phyloP scores from a whole-genome alignment of 257 asterid species.

The Capsicum baccatum region DNA sequence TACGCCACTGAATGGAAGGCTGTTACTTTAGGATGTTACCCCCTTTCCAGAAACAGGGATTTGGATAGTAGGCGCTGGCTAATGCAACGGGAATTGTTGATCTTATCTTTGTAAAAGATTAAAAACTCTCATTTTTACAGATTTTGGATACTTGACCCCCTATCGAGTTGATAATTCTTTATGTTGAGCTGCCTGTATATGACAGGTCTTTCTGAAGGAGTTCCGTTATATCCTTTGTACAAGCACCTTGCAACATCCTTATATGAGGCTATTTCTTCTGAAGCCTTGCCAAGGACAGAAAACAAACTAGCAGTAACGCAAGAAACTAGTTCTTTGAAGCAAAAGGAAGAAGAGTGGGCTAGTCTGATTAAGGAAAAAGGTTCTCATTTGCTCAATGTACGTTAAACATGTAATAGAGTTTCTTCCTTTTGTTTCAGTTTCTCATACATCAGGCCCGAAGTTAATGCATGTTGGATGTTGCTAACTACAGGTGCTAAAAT shows the following conservation, averaged over 20 bases:
- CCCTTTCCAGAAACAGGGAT: background rate
- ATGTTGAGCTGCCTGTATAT: background rate
- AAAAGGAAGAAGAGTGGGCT: slow-evolving; percentile 55
- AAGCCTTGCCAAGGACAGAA: slow-evolving; percentile 40
- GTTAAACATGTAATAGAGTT: slow-evolving; percentile 20
- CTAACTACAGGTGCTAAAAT: slow-evolving; percentile 55
- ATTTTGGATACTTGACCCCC: background rate
- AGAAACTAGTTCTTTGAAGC: slow-evolving; percentile 42
- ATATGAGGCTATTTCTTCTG: slow-evolving; percentile 51
- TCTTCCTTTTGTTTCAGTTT: slow-evolving; percentile 24
- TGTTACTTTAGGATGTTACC: background rate
- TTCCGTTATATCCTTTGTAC: slow-evolving; percentile 74
- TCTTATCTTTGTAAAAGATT: background rate
- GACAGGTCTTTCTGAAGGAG: slow-evolving; percentile 55
- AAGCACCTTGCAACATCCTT: slow-evolving; percentile 70
- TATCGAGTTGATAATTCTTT: background rate
- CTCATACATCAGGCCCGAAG: background rate
- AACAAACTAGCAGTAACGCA: slow-evolving; percentile 39
- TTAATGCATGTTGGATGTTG: background rate
- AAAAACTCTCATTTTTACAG: background rate
- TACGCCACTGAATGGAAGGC: too few species aligned
- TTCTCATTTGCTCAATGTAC: slow-evolving; percentile 55
- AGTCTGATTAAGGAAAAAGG: slow-evolving; percentile 57
- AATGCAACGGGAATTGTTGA: background rate
- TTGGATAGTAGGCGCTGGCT: background rate